Base-by-base conservation (phyloP, 2,329 filamentous ascomycete genomes). In the Akanthomyces dipterigenus region DNA sequence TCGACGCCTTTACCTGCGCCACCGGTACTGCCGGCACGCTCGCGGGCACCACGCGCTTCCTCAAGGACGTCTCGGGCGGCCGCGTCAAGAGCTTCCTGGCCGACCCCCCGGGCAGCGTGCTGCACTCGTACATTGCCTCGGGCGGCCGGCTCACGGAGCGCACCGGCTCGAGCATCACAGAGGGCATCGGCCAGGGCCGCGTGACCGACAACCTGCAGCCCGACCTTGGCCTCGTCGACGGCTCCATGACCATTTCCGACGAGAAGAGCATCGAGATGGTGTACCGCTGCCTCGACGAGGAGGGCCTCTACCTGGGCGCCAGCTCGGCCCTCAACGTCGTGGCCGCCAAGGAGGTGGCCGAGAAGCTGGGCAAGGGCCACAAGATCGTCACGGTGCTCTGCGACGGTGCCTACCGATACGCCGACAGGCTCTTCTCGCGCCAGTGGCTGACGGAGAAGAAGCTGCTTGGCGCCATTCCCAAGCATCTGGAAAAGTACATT, bases 201-300 rank as follows among this genome's bases (percentile, higher is more conserved):
- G 85, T 99, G 56, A 99, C 95, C n/a, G 91, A 96, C 71, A 99
- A 99, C 76, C 78, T 99, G 65, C 80, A 85, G 75, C 90, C 89
- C 4, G 95, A 99, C 70, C 83, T 99, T 62, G 88, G 82, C 63
- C 80, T 96, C 49, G 71, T 98, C 18, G 95, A 98, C 76, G 93
- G 88, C 62, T 91, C 91, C 40, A 71, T 99, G 69, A 82, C 88
- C 72, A 91, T 99, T 67, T 83, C 86, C 64, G 95, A 99, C 72
- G 92, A 95, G 78, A 93, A 96, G 84, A 96, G 88, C 70, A 93
- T 99, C 67, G 91, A 90, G 76, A 98, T 97, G 95, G 91, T 99
- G 49, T 99, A 98, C 78, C 82, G 93, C 65, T 96, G 93, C 71
- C 80, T 99, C 65, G 93, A 98, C 70, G 92, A 98, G 76, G 95